phyloP scores from a whole-genome alignment of 306 rosid species.

The Pterocarpus macrocarpus region DNA sequence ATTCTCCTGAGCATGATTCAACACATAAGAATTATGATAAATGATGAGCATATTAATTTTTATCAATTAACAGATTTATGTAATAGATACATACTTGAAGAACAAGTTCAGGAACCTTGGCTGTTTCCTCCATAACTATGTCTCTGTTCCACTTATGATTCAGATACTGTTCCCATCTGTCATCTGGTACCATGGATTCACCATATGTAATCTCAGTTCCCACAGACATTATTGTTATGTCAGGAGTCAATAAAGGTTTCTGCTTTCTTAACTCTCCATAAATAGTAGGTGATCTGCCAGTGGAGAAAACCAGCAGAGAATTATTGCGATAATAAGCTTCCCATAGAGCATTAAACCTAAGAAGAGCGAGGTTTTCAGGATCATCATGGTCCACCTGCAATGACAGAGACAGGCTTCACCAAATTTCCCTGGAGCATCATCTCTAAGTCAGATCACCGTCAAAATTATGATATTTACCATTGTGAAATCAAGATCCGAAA shows the following conservation, averaged over 20 bases:
- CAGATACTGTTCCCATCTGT: constrained; percentile 63
- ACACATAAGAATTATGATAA: background rate
- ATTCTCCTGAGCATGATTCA: constrained; percentile 16
- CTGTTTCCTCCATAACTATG: constrained; percentile 74
- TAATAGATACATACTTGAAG: constrained; percentile 63
- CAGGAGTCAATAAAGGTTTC: constrained; percentile 85
- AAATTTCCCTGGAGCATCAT: constrained; percentile 4
- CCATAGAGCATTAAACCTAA: constrained; percentile 83
- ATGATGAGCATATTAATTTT: background rate
- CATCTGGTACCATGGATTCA: constrained; percentile 65
- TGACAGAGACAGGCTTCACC: constrained; percentile 24
- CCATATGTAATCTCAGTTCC: constrained; percentile 89
- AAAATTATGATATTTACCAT: constrained; percentile 62
- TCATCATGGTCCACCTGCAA: constrained; percentile 87
- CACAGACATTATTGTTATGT: constrained; percentile 75
- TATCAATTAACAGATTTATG: background rate
- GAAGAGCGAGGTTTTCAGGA: constrained; percentile 63
- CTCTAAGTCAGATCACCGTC: background rate
- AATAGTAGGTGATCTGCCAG: constrained; percentile 80
- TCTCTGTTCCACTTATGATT: constrained; percentile 74
- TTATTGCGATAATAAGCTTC: constrained; percentile 79
- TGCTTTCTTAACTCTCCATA: constrained; percentile 59
- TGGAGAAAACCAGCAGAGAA: constrained; percentile 88
- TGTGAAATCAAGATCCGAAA: constrained; percentile 89
- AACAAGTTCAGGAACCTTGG: constrained; percentile 70